phyloP scores from a whole-genome alignment of 208 protist species.

The Wallacemonas sp. region DNA sequence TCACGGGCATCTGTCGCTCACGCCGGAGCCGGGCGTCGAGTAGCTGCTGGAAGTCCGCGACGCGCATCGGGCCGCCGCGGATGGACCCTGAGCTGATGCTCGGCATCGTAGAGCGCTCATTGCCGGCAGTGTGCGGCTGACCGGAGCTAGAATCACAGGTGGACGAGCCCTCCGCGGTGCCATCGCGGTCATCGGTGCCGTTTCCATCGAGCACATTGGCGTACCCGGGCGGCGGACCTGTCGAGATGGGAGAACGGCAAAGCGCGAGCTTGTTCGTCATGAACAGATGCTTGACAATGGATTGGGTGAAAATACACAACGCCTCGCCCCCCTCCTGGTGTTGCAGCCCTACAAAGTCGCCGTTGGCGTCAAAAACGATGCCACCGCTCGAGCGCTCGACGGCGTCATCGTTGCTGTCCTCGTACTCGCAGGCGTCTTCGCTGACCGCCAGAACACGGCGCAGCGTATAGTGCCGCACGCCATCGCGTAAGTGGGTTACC shows the following conservation, averaged over 20 bases:
- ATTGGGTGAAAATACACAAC: conserved; percentile 59
- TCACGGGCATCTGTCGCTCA: conserved; percentile 24
- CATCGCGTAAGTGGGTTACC: conserved; percentile 63
- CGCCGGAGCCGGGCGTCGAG: conserved; percentile 15
- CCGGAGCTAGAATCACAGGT: not conserved
- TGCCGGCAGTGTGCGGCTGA: not conserved
- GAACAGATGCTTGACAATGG: conserved; percentile 81
- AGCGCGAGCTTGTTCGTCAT: conserved; percentile 61
- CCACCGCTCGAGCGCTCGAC: conserved; percentile 71
- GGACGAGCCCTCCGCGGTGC: not conserved
- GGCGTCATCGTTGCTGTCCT: conserved; percentile 26
- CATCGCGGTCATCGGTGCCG: conserved; percentile 1
- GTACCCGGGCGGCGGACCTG: conserved; percentile 8
- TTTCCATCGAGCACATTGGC: conserved; percentile 2
- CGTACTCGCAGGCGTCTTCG: conserved; percentile 75
- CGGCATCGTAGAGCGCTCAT: not conserved
- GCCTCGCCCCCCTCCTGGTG: conserved; percentile 62
- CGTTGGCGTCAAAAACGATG: conserved; percentile 70
- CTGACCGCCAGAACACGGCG: conserved; percentile 54
- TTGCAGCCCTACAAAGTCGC: conserved; percentile 87
- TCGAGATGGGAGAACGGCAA: conserved; percentile 68
- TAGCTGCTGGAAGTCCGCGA: conserved; percentile 3
- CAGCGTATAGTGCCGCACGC: conserved; percentile 60
- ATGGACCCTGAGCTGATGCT: conserved; percentile 8
- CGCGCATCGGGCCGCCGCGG: conserved; percentile 7